Percentiles rank a stretch among this genome's conserved stretches.
These are phyloP conservation scores for Mesostigma viride DNA, from an alignment of 139 green algal genomes.

Conservation along the genomic window DNA sequence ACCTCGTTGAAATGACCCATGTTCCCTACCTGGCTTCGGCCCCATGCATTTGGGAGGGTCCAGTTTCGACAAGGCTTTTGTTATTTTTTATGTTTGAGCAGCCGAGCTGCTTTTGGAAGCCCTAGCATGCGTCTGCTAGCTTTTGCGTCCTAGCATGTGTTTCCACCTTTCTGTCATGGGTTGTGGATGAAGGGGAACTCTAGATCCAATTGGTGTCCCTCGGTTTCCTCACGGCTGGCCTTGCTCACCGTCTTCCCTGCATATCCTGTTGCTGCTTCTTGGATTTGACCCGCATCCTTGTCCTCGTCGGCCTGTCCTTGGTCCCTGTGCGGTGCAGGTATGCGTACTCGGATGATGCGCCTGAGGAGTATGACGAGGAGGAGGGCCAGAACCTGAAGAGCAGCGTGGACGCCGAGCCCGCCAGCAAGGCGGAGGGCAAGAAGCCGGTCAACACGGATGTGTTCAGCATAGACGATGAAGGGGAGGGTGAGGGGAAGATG, in stretches of 20 bases:
- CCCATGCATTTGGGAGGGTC: too few relatives aligned
- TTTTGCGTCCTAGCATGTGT: too few relatives aligned
- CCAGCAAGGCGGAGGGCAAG: neutral
- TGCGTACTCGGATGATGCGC: constrained; percentile 8
- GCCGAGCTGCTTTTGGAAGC: too few relatives aligned
- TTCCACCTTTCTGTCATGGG: too few relatives aligned
- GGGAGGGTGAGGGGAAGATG: neutral
- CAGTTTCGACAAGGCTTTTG: too few relatives aligned
- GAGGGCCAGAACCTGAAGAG: neutral
- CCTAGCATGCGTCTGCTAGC: too few relatives aligned
- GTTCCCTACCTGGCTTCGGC: too few relatives aligned
- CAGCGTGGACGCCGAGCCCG: neutral
- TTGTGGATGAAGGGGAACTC: too few relatives aligned
- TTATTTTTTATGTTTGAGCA: too few relatives aligned
- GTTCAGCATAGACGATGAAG: constrained; percentile 16
- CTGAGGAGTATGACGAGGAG: constrained; percentile 9
- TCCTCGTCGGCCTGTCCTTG: neutral
- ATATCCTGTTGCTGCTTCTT: neutral
- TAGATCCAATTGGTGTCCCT: neutral
- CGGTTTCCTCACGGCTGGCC: neutral
- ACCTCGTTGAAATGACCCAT: too few relatives aligned
- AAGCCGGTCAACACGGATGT: neutral
- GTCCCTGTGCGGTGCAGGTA: neutral
- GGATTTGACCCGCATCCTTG: neutral
- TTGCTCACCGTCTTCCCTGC: neutral